Evolutionary conservation across 495 filamentous ascomycete species (phyloP).

Genomic region (Penicillium angulare): DNA sequence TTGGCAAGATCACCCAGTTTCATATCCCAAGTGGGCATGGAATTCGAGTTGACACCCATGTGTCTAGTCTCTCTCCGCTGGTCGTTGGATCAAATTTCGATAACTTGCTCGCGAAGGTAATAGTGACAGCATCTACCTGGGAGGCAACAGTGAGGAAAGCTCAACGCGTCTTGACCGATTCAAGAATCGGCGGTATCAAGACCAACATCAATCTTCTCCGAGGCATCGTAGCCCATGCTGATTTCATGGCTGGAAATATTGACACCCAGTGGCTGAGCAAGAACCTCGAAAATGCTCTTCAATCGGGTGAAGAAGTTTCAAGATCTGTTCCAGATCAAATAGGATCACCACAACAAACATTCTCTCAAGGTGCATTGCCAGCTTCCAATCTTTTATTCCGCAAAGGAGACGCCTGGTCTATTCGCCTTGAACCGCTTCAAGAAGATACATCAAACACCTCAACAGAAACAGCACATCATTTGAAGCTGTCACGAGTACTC

Average conservation of each 20-base stretch:
- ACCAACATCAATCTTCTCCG: slow-evolving; percentile 55
- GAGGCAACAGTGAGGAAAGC: slow-evolving; percentile 50
- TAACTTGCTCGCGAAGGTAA: slow-evolving; percentile 60
- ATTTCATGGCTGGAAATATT: slow-evolving; percentile 43
- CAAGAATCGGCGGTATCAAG: slow-evolving; percentile 50
- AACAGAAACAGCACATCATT: slow-evolving; percentile 34
- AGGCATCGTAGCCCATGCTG: slow-evolving; percentile 48
- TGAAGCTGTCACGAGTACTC: slow-evolving; percentile 52
- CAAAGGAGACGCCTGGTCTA: slow-evolving; percentile 57
- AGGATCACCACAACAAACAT: slow-evolving; percentile 2
- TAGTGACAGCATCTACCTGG: slow-evolving; percentile 55
- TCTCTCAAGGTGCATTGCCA: slow-evolving; percentile 14
- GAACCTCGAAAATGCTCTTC: slow-evolving; percentile 39
- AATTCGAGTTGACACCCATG: slow-evolving; percentile 55
- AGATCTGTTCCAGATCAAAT: slow-evolving; percentile 5
- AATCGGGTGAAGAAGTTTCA: slow-evolving; percentile 29
- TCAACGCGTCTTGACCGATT: slow-evolving; percentile 53
- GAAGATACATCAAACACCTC: slow-evolving; percentile 9
- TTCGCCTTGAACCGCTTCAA: slow-evolving; percentile 40
- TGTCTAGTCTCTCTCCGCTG: slow-evolving; percentile 31
- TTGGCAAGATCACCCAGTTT: slow-evolving; percentile 56
- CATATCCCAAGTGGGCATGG: slow-evolving; percentile 54
- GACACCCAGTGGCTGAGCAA: slow-evolving; percentile 60
- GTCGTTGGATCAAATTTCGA: slow-evolving; percentile 57
- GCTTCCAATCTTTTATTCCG: slow-evolving; percentile 46